Base-by-base conservation (phyloP, 1,284 basidiomycete species). In the Boletellus sp. region DNA sequence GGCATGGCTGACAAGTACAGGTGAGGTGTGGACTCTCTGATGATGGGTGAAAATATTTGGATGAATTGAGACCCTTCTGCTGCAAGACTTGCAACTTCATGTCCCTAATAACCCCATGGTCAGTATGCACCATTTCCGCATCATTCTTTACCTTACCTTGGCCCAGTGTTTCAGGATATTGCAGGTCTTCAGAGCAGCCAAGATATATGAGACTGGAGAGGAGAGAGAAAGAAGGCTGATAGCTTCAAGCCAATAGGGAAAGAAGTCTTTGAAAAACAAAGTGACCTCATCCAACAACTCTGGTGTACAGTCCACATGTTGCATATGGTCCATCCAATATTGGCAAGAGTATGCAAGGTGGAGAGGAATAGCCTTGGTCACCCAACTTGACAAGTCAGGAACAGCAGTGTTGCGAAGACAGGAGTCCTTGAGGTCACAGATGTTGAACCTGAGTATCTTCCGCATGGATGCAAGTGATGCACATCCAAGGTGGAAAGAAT, bases 1-100 rank as follows among this genome's bases (percentile, higher is more conserved):
- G 60, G 55, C 55, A 60, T 64, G n/a, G 59, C 62, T 50, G 59
- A 60, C 11, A 60, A 13, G 36, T 60, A 60, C 8, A 60, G 52
- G 7, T 61, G 60, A 18, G 61, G 60, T 15, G 63, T 63, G 3
- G 50, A 59, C 18, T 63, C 56, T 42, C 35, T 47, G 12, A 61
- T 36, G 22, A 63, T 16, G 1, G 60, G 40, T 18, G 58, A 35
- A 57, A 61, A 61, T 3, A 53, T 0, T 22, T 59, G 61, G 8
- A 61, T 59, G 18, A 61, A 65, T 7, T 53, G 49, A 11, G 24
- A 35, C 43, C 40, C 57, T n/a, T 62, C 63, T 57, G 28, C 13
- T 50, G 63, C 63, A 21, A 62, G 48, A 18, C 13, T 51, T 8
- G 50, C 49, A 52, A 65, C 33, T 8, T 65, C 61, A 35, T 51